These are phyloP conservation scores for Heterobasidion annosum DNA, from an alignment of 1,284 basidiomycete genomes.

Conservation along the genomic window DNA sequence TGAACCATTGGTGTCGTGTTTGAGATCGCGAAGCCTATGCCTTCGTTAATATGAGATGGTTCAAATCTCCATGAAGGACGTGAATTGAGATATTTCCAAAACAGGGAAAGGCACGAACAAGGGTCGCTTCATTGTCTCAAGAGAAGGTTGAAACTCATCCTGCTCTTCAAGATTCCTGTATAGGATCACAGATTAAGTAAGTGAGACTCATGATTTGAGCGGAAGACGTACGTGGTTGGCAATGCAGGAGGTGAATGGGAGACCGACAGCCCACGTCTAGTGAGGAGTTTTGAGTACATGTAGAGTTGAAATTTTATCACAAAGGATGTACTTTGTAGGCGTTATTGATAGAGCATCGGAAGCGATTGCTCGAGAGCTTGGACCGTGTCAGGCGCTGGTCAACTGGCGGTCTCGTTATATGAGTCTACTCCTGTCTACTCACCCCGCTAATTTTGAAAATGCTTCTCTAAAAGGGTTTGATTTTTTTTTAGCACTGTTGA, in stretches of 20 bases:
- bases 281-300: too few species aligned
- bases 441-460: slow-evolving; percentile 16
- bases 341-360: not conserved
- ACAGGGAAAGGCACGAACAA: not conserved
- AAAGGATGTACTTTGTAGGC: too few species aligned
- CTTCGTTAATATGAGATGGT: too few species aligned
- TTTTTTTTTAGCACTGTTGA: slow-evolving; percentile 3
- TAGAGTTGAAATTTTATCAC: too few species aligned
- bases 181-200: too few species aligned
- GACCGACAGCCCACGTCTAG: too few species aligned
- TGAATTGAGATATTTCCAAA: not conserved
- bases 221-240: too few species aligned
- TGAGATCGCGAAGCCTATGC: too few species aligned
- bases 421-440: not conserved
- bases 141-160: not conserved
- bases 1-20: too few species aligned
- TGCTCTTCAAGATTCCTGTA: not conserved
- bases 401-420: not conserved
- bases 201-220: too few species aligned
- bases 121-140: not conserved
- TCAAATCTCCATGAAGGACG: too few species aligned
- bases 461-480: slow-evolving; percentile 14
- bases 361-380: not conserved
- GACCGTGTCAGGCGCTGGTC: not conserved
- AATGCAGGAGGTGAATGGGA: too few species aligned